Evolutionary conservation across 1,139 yeast genomes (phyloP).

Genomic region (Hansenula lynferdii): DNA sequence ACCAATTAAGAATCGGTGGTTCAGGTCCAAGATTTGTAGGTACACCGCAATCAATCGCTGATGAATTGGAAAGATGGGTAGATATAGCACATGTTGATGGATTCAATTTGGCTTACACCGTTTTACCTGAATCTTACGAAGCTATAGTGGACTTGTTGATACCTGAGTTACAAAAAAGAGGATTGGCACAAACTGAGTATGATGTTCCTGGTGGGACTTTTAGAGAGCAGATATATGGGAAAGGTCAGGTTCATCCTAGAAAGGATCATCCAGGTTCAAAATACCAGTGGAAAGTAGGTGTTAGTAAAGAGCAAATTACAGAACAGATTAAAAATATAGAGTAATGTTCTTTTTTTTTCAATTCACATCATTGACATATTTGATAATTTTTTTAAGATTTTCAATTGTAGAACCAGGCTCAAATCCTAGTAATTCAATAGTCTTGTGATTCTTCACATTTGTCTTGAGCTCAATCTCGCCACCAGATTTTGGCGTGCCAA

Average conservation of each 20-base stretch:
- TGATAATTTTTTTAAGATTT: background rate
- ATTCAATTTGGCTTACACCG: constrained; percentile 29
- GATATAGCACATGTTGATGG: constrained; percentile 30
- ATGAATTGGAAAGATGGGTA: constrained; percentile 28
- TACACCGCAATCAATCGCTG: constrained; percentile 26
- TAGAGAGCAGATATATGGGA: constrained; percentile 5
- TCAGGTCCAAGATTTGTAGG: constrained; percentile 28
- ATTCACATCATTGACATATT: background rate
- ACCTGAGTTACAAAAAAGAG: constrained; percentile 28
- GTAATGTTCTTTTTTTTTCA: background rate
- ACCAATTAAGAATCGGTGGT: constrained; percentile 27
- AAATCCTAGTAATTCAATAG: background rate
- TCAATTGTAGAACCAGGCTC: background rate
- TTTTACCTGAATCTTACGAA: constrained; percentile 28
- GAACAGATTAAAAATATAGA: constrained; percentile 1
- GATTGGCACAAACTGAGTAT: constrained; percentile 26
- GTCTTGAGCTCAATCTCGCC: no score
- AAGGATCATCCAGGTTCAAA: constrained; percentile 31
- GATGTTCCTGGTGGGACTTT: constrained; percentile 18
- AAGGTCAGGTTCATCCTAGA: background rate
- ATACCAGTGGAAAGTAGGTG: constrained; percentile 33
- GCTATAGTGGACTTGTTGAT: constrained; percentile 27
- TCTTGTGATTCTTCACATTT: background rate
- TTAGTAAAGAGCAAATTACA: constrained; percentile 31
- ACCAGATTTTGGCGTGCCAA: no score